These are phyloP conservation scores for Arctostaphylos glauca DNA, from an alignment of 148 eudicot genomes.

Conservation along the genomic window DNA sequence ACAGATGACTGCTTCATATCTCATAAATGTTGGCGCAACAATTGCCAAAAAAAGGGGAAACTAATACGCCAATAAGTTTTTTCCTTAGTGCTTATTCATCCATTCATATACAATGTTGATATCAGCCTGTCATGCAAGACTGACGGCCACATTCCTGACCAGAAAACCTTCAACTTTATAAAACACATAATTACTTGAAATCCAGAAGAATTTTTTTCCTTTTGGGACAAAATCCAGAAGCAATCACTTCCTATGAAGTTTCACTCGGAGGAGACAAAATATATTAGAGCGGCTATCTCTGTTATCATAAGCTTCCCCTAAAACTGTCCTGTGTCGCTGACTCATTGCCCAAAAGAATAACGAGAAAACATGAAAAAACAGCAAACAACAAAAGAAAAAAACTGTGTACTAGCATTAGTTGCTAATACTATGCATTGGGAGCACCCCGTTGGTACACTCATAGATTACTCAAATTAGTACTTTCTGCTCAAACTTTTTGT, in stretches of 20 bases:
- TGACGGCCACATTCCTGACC: background rate
- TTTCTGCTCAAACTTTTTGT: background rate
- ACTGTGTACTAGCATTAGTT: background rate
- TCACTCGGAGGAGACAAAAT: background rate
- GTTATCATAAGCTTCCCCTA: background rate
- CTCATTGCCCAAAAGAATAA: background rate
- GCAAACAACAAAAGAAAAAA: background rate
- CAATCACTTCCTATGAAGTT: background rate
- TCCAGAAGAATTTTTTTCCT: background rate
- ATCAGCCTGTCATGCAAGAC: background rate
- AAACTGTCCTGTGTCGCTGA: background rate
- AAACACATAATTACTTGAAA: no score
- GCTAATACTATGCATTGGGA: background rate
- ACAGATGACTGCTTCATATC: background rate
- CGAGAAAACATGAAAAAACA: background rate
- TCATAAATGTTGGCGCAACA: background rate
- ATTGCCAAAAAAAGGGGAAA: background rate
- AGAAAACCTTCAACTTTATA: no score
- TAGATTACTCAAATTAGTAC: background rate
- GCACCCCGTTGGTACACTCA: background rate
- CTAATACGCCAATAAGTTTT: background rate
- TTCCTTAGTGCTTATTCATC: background rate
- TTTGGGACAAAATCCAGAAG: background rate
- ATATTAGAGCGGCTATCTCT: background rate
- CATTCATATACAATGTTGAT: background rate